Evolutionary conservation across 2,329 filamentous ascomycete species (phyloP).

Genomic region (Bipolaris bicolor): DNA sequence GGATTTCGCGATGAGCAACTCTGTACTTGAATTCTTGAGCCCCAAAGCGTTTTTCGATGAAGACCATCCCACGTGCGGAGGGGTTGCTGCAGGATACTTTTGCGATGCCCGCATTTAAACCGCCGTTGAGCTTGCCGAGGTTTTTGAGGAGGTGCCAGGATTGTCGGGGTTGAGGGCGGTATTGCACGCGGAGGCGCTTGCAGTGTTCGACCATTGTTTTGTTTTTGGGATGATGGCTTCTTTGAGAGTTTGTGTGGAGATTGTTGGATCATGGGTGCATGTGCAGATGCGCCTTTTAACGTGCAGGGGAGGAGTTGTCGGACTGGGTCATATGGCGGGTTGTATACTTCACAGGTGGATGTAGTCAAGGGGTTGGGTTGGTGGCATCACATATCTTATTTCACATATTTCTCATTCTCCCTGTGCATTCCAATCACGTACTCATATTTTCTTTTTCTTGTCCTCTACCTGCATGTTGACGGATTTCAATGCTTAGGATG

Average conservation of each 20-base stretch:
- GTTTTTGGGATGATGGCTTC: neutral
- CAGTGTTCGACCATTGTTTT: constrained; percentile 4
- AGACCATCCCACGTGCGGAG: constrained; percentile 3
- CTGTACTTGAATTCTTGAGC: constrained; percentile 3
- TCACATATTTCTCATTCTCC: no score
- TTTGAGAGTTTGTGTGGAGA: neutral
- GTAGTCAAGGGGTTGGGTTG: no score
- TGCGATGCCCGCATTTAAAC: constrained; percentile 15
- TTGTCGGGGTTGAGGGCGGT: neutral
- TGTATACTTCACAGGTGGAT: no score
- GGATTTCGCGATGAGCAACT: constrained; percentile 17
- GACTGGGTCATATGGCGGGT: neutral
- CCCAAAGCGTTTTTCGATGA: constrained; percentile 25
- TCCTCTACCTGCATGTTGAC: no score
- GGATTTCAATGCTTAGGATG: no score
- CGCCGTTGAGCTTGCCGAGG: constrained; percentile 12
- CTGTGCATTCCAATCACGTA: no score
- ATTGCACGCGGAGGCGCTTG: neutral
- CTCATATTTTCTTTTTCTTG: no score
- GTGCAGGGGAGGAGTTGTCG: no score
- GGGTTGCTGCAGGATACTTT: constrained; percentile 8
- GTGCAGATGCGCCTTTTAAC: neutral
- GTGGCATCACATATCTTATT: no score
- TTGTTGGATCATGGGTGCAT: neutral
- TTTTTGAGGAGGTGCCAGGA: constrained; percentile 3